Base-by-base conservation (phyloP, 2,329 filamentous ascomycete species). In the Penicillium sp. region DNA sequence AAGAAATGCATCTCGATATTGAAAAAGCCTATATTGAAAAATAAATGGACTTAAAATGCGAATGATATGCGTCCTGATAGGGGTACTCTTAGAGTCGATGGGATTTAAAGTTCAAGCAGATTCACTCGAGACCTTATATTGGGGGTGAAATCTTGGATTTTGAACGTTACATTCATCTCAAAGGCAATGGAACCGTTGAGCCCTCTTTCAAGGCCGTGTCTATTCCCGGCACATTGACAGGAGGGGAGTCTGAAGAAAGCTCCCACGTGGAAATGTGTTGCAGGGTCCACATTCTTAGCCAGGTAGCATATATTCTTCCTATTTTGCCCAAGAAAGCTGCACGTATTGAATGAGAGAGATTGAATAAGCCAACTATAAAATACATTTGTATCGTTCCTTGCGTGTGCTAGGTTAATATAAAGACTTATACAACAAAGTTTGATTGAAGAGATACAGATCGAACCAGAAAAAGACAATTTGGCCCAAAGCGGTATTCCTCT, bases 141-240 rank as follows among this genome's bases (percentile, higher is more conserved):
- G 5, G 37, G 12, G 7, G 9, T n/a, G 23, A 19, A 17, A 51
- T 29, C 19, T n/a, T 13, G 17, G 12, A 38, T 19, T 29, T 19
- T 23, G 31, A 41, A 21, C 8, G 62, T 64, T 63, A 63, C 62
- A 63, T 61, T 49, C n/a, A 31, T 43, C 38, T 35, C 38, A 12
- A 47, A 56, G 21, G n/a, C 56, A 50, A 57, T 54, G 54, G 43
- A 63, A 50, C 56, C 53, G 23, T 56, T 45, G 2, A 31, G 37
- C n/a, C 27, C 41, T 54, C 27, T 51, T 29, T 42, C 23, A 42
- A 35, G 45, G 33, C 42, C 33, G n/a, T 47, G 46, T 58, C 60
- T 59, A 57, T 56, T 61, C 43, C 45, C 29, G 60, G 50, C 25
- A 50, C 40, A 12, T 48, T 51, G 38, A 27, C 19, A 49, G 19